Evolutionary conservation across 371 early-diverging fungal species (phyloP), one percentile per base, ranked within the genome.

Genomic region (Zopfochytrium polystomum): DNA sequence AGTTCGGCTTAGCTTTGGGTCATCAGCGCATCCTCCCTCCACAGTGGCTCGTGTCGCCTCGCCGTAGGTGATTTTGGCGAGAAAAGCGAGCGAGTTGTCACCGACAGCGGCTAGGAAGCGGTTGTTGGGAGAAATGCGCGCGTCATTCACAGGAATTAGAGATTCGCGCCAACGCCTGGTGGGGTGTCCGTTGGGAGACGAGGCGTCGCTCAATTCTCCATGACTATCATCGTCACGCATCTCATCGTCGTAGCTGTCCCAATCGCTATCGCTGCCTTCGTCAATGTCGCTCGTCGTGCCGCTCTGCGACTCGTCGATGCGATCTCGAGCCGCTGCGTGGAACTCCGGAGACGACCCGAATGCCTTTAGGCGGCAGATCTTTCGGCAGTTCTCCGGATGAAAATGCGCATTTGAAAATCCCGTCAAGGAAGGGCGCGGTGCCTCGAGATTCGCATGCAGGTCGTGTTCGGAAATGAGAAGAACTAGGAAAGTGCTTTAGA

Each of bases 61-160:
- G 5, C 31, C 32, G 27, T 58, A 58, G 6, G 6, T 29, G 29
- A 58, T 31, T 22, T 31, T 4, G 11, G 34, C 59, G 7, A 58
- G 44, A 34, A 34, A 58, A 34, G 30, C 59, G 7, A 34, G 35
- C 11, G 50, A 48, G 32, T 30, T 18, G 34, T 58, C 59, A n/a
- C 59, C 59, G 18, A 58, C 59, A 25, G 47, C 47, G 20, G 59
- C 59, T 4, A 58, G 34, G 42, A 32, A 58, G n/a, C 25, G 30
- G 7, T 50, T 50, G 33, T 58, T 29, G 13, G 59, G 59, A 1
- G 59, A 58, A 7, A 58, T 13, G 1, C 59, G 59, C 0, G 59
- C 59, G 33, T 58, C 59, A 27, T 58, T 58, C n/a, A 30, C 38
- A 25, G 59, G 34, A 34, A 22, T 18, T 23, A 15, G 9, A 30